Base-by-base conservation (phyloP, 208 protist species). In the Tritrichomonas musculus region DNA sequence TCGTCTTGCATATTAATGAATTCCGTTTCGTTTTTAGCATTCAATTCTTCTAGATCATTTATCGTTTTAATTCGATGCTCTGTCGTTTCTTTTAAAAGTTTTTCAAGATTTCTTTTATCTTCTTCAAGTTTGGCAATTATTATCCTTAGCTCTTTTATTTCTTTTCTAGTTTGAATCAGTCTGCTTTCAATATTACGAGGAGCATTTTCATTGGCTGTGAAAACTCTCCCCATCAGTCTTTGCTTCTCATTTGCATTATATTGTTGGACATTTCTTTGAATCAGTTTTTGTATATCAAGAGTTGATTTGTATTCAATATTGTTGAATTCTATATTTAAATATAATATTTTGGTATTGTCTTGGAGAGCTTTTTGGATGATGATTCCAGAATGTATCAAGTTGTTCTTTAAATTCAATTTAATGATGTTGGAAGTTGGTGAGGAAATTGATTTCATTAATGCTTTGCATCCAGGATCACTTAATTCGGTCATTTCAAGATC, bases 401-500 rank as follows among this genome's bases (percentile, higher is more conserved):
- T 88, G 17, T 88, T 88, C 47, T 88, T 88, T 5, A 88, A 3
- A 39, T 25, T 41, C 1, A 88, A 20, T 36, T 33, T 50, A 30
- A 20, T 4, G 4, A 88, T 60, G 22, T 88, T 88, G 53, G 77
- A 57, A 3, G 53, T 57, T 8, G 20, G 27, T n/a, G n/a, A n/a
- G n/a, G n/a, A n/a, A 27, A 88, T 57, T 0, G 77, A 41, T 47
- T 88, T 47, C 33, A 88, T 57, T 8, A 88, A n/a, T 57, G 41
- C 25, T 57, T 53, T 53, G 9, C n/a, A n/a, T 39, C 44, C 44
- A 39, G 13, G 22, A 88, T 88, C 77, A 60, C 41, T 57, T 3
- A 88, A 53, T 88, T 88, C 77, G 17, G n/a, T 47, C 33, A 88
- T n/a, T 30, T 88, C 77, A n/a, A 88, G n/a, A 36, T 88, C 77